phyloP scores from a whole-genome alignment of 768 basidiomycete species.

The Sporobolomyces pararoseus region DNA sequence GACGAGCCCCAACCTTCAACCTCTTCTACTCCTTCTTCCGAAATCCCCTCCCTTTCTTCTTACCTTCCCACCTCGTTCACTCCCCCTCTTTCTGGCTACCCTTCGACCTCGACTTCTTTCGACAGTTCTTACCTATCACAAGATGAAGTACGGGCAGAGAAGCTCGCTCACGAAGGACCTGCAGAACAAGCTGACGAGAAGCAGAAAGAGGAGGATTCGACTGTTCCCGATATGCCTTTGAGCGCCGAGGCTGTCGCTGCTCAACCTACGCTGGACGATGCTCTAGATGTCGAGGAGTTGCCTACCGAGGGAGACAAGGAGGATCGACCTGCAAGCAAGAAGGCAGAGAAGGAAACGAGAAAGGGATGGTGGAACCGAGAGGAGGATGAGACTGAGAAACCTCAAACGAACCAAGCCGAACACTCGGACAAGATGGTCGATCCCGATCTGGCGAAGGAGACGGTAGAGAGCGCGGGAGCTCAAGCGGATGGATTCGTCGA shows the following conservation, averaged over 20 bases:
- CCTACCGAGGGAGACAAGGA: background rate
- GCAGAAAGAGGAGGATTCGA: background rate
- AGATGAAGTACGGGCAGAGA: constrained; percentile 21
- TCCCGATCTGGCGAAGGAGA: constrained; percentile 6
- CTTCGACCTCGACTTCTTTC: constrained; percentile 1
- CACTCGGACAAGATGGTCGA: constrained; percentile 9
- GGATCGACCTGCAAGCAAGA: background rate
- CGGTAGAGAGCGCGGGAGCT: constrained; percentile 11
- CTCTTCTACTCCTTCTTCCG: background rate
- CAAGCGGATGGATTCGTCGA: constrained; percentile 24
- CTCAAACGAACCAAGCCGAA: constrained; percentile 6
- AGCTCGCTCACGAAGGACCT: background rate
- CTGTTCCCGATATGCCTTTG: constrained; percentile 8
- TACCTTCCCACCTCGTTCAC: constrained; percentile 19
- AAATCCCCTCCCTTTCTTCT: constrained; percentile 14
- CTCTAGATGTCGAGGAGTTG: constrained; percentile 17
- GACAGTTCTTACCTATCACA: constrained; percentile 10
- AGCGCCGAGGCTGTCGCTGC: constrained; percentile 17
- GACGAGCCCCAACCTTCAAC: background rate
- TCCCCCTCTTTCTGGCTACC: constrained; percentile 12
- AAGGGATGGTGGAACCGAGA: constrained; percentile 14
- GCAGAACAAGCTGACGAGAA: background rate
- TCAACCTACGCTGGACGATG: constrained; percentile 15
- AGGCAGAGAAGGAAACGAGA: constrained; percentile 7
- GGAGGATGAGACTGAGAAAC: constrained; percentile 9